Evolutionary conservation across 2,329 filamentous ascomycete genomes (phyloP).

Genomic region (Fonsecaea pugnacius): DNA sequence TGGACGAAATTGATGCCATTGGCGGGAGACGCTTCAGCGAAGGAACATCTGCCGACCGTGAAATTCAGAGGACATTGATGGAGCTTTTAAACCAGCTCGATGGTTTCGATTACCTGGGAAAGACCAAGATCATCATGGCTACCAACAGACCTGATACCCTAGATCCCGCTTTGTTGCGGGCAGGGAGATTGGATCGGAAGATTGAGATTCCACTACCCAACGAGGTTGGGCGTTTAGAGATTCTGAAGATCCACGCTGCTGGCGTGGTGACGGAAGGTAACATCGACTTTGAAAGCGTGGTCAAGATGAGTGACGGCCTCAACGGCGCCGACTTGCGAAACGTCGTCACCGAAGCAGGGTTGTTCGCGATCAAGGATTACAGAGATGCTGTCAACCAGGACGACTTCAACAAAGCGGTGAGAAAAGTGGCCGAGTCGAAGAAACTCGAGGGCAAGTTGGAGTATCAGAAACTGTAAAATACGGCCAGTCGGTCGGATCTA

Average conservation of each 20-base stretch:
- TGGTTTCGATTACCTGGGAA: slow-evolving; percentile 98
- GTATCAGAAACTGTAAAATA: slow-evolving; percentile 83
- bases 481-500: slow-evolving; percentile 2
- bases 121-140: slow-evolving; percentile 99
- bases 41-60: slow-evolving; percentile 94
- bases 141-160: slow-evolving; percentile 97
- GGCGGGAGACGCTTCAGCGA: slow-evolving; percentile 95
- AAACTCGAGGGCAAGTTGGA: slow-evolving; percentile 98
- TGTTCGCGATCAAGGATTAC: slow-evolving; percentile 99
- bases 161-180: slow-evolving; percentile 88
- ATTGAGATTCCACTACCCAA: slow-evolving; percentile 97
- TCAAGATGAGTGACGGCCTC: slow-evolving; percentile 99
- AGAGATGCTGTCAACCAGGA: slow-evolving; percentile 95
- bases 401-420: slow-evolving; percentile 98
- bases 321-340: slow-evolving; percentile 98
- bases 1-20: slow-evolving; percentile 99
- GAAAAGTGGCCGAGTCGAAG: slow-evolving; percentile 96
- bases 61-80: slow-evolving; percentile 98
- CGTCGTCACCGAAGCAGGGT: slow-evolving; percentile 93
- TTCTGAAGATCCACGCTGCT: slow-evolving; percentile 94
- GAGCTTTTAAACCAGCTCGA: slow-evolving; percentile 98
- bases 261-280: slow-evolving; percentile 89
- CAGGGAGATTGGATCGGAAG: slow-evolving; percentile 92
- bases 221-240: slow-evolving; percentile 92
- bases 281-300: slow-evolving; percentile 97